phyloP scores from a whole-genome alignment of 2,329 filamentous ascomycete species.

The Pleurostoma richardsiae region DNA sequence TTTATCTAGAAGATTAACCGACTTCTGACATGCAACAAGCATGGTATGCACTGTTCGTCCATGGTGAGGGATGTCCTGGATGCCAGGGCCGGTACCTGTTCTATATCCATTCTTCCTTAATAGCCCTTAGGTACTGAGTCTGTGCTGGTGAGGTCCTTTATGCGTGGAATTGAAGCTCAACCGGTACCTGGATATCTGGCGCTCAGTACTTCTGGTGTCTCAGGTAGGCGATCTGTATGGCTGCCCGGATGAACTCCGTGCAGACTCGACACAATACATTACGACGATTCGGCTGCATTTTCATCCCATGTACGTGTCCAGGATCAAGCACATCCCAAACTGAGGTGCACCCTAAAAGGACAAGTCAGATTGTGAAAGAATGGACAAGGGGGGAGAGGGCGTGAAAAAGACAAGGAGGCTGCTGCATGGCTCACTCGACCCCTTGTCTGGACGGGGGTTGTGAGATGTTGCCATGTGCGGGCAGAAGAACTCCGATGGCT shows the following conservation, averaged over 20 bases:
- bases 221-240: slow-evolving; percentile 11
- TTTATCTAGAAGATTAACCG: slow-evolving; percentile 17
- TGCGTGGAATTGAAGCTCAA: not conserved
- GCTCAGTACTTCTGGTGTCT: slow-evolving; percentile 9
- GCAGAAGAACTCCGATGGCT: too few relatives aligned
- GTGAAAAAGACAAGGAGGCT: too few relatives aligned
- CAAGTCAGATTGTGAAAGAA: too few relatives aligned
- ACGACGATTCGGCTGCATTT: too few relatives aligned
- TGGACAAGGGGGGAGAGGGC: too few relatives aligned
- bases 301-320: not conserved
- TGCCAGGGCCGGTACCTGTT: not conserved
- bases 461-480: too few relatives aligned
- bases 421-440: too few relatives aligned
- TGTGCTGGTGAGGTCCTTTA: slow-evolving; percentile 4
- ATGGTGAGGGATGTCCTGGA: not conserved
- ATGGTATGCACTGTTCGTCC: slow-evolving; percentile 2
- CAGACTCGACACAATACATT: too few relatives aligned
- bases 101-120: slow-evolving; percentile 1
- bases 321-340: too few relatives aligned
- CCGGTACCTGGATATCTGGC: slow-evolving; percentile 5
- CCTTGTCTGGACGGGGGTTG: too few relatives aligned
- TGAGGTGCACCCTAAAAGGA: too few relatives aligned
- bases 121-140: slow-evolving; percentile 9
- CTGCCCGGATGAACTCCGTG: slow-evolving; percentile 10
- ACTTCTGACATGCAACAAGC: slow-evolving; percentile 15